Conservation (phyloP, 2,329 filamentous ascomycete species). For the Ascochyta clinopodiicola region DNA sequence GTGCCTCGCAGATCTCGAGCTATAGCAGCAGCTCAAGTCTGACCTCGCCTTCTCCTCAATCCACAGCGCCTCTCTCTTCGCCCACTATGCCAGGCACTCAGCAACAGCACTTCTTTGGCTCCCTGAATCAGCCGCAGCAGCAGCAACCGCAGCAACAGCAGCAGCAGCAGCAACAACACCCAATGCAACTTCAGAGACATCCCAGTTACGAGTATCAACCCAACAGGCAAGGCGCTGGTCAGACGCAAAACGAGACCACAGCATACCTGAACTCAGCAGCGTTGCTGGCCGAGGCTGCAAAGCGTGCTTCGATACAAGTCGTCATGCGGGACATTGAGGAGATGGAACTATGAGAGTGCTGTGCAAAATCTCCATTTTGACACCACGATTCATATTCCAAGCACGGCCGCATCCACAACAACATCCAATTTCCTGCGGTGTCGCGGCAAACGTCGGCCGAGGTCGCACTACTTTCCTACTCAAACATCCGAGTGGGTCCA, state of each 20-base stretch:
- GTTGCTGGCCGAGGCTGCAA: slow-evolving; percentile 89
- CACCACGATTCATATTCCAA: neutral
- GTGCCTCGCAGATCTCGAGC: slow-evolving; percentile 37
- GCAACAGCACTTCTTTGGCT: slow-evolving; percentile 12
- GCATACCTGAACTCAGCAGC: slow-evolving; percentile 81
- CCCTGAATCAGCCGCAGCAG: slow-evolving; percentile 37
- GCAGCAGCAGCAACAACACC: slow-evolving; percentile 38
- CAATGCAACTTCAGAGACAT: slow-evolving; percentile 36
- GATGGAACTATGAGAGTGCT: slow-evolving; percentile 60
- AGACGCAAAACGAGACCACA: slow-evolving; percentile 55
- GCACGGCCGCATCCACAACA: neutral
- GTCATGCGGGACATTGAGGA: slow-evolving; percentile 86
- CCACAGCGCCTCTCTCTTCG: slow-evolving; percentile 43
- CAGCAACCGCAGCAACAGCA: slow-evolving; percentile 43
- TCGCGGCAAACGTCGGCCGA: slow-evolving; percentile 29
- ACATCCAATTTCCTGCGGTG: neutral
- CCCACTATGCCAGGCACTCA: slow-evolving; percentile 31
- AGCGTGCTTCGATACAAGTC: slow-evolving; percentile 88
- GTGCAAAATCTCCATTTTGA: neutral
- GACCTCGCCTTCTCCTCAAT: slow-evolving; percentile 41
- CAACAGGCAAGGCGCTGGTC: slow-evolving; percentile 43
- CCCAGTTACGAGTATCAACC: slow-evolving; percentile 45
- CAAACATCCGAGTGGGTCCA: slow-evolving; percentile 25
- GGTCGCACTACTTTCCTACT: slow-evolving; percentile 18
- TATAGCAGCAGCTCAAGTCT: slow-evolving; percentile 53